These are phyloP conservation scores for Candida sp. DNA, from an alignment of 1,139 yeast species.

Conservation along the genomic window DNA sequence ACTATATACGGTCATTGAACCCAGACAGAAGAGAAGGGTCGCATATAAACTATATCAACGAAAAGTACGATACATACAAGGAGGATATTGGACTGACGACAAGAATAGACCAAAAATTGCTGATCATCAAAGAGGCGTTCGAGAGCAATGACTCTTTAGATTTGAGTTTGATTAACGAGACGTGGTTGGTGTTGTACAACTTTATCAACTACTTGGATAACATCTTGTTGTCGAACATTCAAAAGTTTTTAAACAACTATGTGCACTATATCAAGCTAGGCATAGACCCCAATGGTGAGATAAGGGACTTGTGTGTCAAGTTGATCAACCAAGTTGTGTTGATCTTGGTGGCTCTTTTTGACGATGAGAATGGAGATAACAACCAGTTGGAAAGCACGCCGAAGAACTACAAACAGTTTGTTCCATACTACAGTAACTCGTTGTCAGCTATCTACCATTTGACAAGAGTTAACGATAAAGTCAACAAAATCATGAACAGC, in stretches of 20 bases:
- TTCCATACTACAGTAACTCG: conserved; percentile 48
- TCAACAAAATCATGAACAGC: conserved; percentile 34
- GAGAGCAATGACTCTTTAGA: conserved; percentile 46
- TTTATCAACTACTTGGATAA: conserved; percentile 41
- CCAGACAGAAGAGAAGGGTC: conserved; percentile 41
- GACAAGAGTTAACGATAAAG: conserved; percentile 30
- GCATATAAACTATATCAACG: conserved; percentile 41
- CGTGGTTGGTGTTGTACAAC: conserved; percentile 48
- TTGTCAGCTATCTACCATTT: conserved; percentile 44
- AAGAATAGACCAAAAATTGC: conserved; percentile 30
- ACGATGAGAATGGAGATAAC: conserved; percentile 24
- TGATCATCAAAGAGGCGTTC: conserved; percentile 36
- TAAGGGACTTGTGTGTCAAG: conserved; percentile 30
- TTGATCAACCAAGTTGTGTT: conserved; percentile 30
- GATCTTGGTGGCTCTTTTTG: conserved; percentile 35
- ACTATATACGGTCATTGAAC: conserved; percentile 39
- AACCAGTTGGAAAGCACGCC: conserved; percentile 45
- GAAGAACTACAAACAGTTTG: conserved; percentile 36
- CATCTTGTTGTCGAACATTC: conserved; percentile 30
- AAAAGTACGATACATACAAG: conserved; percentile 41
- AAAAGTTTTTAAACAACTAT: conserved; percentile 44
- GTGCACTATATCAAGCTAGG: conserved; percentile 32
- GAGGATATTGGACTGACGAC: conserved; percentile 37
- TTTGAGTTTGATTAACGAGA: conserved; percentile 46
- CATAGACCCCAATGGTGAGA: conserved; percentile 34